Conservation (phyloP, 164 flowering plant genomes). For the Umbilicus rupestris region DNA sequence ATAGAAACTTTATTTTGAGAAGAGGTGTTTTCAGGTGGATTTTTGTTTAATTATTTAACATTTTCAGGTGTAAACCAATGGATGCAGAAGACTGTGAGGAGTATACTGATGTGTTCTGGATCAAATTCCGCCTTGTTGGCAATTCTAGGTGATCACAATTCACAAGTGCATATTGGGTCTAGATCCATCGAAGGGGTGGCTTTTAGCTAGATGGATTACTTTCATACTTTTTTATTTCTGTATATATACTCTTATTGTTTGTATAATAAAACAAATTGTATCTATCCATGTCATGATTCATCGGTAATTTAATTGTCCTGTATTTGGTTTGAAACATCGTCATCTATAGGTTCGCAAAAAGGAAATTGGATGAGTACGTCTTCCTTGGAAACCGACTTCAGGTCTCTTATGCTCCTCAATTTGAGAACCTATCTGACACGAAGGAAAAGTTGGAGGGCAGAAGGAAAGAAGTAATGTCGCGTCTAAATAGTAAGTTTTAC, state of each 20-base stretch:
- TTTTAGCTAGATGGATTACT: background rate
- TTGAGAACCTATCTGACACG: conserved; percentile 68
- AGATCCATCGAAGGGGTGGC: no score
- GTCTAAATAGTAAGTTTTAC: conserved; percentile 57
- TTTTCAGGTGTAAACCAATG: conserved; percentile 74
- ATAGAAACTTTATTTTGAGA: no score
- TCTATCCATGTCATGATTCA: no score
- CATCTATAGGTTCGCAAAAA: conserved; percentile 93
- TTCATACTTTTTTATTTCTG: background rate
- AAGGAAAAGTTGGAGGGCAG: conserved; percentile 76
- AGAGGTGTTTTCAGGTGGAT: no score
- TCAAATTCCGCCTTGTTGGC: conserved; percentile 53
- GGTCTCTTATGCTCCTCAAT: conserved; percentile 79
- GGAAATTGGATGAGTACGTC: conserved; percentile 75
- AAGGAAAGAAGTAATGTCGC: conserved; percentile 69
- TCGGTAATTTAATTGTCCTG: no score
- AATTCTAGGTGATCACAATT: conserved; percentile 68
- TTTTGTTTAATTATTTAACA: no score
- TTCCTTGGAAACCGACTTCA: conserved; percentile 72
- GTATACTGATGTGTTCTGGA: conserved; percentile 86
- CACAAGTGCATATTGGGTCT: background rate
- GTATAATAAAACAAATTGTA: no score
- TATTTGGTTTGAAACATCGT: no score
- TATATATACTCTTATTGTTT: background rate
- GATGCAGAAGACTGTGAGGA: conserved; percentile 84